Conservation (phyloP, 1,284 basidiomycete genomes). For the Heterobasidion occidentale region DNA sequence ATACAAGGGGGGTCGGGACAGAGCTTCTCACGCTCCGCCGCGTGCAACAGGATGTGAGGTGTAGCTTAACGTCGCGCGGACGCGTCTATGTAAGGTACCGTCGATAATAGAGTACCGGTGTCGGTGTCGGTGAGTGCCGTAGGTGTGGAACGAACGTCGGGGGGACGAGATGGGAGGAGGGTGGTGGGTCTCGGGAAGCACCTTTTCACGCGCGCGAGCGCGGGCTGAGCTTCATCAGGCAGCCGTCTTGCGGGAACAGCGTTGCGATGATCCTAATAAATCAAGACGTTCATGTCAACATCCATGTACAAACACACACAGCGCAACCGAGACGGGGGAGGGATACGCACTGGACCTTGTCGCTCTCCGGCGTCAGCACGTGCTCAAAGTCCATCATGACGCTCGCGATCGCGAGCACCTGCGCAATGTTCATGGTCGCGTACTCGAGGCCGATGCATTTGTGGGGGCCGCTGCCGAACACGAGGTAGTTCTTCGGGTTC, state of each 20-base stretch:
- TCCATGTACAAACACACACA: background rate
- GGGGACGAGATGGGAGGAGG: too few species aligned
- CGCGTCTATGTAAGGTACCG: too few species aligned
- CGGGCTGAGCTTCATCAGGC: constrained; percentile 71
- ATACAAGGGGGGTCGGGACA: background rate
- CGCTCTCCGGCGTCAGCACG: constrained; percentile 69
- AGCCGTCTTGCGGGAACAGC: constrained; percentile 92
- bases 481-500: constrained; percentile 93
- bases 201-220: constrained; percentile 20
- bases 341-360: constrained; percentile 69
- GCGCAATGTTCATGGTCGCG: constrained; percentile 85
- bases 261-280: constrained; percentile 76
- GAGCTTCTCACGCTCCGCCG: background rate
- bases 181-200: too few species aligned
- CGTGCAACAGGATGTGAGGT: too few species aligned
- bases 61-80: too few species aligned
- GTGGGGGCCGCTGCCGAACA: constrained; percentile 93
- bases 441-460: constrained; percentile 93
- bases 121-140: too few species aligned
- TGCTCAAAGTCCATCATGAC: constrained; percentile 88
- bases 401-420: constrained; percentile 81
- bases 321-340: constrained; percentile 3
- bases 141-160: too few species aligned
- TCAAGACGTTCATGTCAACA: background rate
- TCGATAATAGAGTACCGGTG: too few species aligned